These are phyloP conservation scores for Phtheirospermum japonicum DNA, from an alignment of 257 asterid species.

Conservation along the genomic window DNA sequence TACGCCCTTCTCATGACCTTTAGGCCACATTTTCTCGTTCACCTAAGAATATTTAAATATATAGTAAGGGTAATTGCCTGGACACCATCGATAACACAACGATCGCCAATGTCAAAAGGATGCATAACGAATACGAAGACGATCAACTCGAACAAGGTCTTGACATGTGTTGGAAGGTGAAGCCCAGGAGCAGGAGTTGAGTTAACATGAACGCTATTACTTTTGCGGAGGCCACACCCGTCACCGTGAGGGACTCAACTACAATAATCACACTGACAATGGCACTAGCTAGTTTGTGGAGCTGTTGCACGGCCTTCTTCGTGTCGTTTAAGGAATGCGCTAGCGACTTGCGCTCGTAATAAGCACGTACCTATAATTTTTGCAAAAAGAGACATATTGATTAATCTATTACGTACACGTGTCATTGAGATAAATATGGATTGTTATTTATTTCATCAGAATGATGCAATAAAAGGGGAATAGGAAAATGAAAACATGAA, in stretches of 20 bases:
- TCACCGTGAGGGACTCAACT: constrained; percentile 36
- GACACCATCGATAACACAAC: constrained; percentile 65
- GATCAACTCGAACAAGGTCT: too few relatives aligned
- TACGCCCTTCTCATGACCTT: too few relatives aligned
- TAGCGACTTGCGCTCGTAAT: constrained; percentile 53
- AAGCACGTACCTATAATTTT: constrained; percentile 54
- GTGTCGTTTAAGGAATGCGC: constrained; percentile 62
- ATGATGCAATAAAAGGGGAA: too few relatives aligned
- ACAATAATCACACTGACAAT: constrained; percentile 42
- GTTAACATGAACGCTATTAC: constrained; percentile 50
- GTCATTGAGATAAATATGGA: too few relatives aligned
- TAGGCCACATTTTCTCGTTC: too few relatives aligned
- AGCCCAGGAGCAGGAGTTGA: constrained; percentile 54
- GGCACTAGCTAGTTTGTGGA: constrained; percentile 57
- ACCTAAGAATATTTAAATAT: too few relatives aligned
- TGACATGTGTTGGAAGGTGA: constrained; percentile 66
- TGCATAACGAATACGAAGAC: too few relatives aligned
- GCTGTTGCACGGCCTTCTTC: constrained; percentile 64
- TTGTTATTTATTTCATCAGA: too few relatives aligned
- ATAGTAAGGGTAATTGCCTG: constrained; percentile 38
- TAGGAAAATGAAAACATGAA: too few relatives aligned
- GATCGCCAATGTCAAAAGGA: too few relatives aligned
- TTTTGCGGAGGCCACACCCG: constrained; percentile 57
- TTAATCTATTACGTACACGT: too few relatives aligned
- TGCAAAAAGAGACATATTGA: too few relatives aligned